Conservation (phyloP, 208 protist species). For the Leishmania lainsoni region DNA sequence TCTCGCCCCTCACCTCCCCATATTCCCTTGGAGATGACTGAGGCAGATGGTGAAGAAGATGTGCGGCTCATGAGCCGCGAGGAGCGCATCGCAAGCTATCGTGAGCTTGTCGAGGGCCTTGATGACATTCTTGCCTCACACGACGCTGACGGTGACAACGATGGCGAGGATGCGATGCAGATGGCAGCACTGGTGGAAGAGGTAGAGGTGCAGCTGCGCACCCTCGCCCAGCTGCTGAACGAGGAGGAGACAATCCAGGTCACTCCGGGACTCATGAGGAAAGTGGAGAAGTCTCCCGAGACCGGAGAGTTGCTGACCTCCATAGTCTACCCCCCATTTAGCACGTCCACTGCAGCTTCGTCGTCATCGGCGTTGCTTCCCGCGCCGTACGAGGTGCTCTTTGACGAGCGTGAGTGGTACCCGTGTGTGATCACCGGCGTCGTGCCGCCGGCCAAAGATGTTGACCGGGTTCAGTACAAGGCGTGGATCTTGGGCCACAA, state of each 20-base stretch:
- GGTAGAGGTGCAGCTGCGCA: conserved; percentile 43
- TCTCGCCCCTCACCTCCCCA: background rate
- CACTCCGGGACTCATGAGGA: conserved; percentile 46
- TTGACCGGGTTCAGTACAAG: conserved; percentile 61
- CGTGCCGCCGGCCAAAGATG: conserved; percentile 39
- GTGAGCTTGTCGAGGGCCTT: conserved; percentile 30
- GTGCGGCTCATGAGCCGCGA: conserved; percentile 32
- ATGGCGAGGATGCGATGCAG: conserved; percentile 42
- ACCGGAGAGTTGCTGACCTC: conserved; percentile 15
- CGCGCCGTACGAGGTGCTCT: conserved; percentile 76
- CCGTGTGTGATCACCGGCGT: conserved; percentile 69
- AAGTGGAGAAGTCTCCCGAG: conserved; percentile 12
- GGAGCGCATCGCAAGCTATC: conserved; percentile 35
- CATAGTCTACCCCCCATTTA: conserved; percentile 15
- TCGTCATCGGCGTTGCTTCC: conserved; percentile 16
- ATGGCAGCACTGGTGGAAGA: conserved; percentile 54
- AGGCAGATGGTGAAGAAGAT: conserved; percentile 18
- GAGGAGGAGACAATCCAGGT: conserved; percentile 45
- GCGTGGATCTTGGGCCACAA: conserved; percentile 78
- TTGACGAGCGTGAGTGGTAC: conserved; percentile 70
- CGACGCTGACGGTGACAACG: conserved; percentile 19
- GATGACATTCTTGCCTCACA: conserved; percentile 21
- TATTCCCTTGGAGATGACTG: background rate
- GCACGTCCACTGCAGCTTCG: background rate
- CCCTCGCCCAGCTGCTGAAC: conserved; percentile 57